A percentile compares a stretch with the other conserved stretches of the same genome.
Evolutionary conservation across 768 basidiomycete genomes (phyloP).

Genomic region (Hemileccinum rubropunctum): DNA sequence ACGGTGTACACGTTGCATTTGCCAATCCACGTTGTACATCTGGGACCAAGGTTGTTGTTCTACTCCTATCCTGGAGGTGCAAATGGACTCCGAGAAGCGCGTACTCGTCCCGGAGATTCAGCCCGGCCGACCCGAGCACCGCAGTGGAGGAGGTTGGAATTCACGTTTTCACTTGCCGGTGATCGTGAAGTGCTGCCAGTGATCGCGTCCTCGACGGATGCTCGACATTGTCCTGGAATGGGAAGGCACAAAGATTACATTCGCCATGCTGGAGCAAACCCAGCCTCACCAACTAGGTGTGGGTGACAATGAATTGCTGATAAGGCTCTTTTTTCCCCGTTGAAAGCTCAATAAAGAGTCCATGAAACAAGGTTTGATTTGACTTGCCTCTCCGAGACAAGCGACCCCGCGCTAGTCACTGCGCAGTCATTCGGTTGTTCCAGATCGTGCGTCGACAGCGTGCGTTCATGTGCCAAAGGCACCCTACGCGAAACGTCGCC

Average conservation of each 20-base stretch:
- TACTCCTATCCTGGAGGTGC: constrained; percentile 14
- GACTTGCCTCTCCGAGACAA: constrained; percentile 6
- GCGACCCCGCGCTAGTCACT: constrained; percentile 12
- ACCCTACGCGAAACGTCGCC: neutral
- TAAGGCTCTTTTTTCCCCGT: neutral
- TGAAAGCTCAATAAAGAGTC: neutral
- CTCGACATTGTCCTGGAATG: constrained; percentile 10
- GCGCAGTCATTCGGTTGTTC: constrained; percentile 12
- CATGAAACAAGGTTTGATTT: constrained; percentile 6
- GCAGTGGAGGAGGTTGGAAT: constrained; percentile 6
- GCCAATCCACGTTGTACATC: constrained; percentile 20
- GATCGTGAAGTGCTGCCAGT: no score
- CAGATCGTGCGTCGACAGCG: constrained; percentile 16
- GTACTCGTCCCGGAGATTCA: constrained; percentile 4
- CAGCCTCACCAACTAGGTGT: constrained; percentile 24
- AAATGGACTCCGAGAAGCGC: constrained; percentile 17
- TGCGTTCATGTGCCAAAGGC: constrained; percentile 25
- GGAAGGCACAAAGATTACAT: constrained; percentile 9
- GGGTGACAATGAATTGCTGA: constrained; percentile 7
- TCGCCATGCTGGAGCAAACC: constrained; percentile 2
- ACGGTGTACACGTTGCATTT: constrained; percentile 19
- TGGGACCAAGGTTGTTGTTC: neutral
- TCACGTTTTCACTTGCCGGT: constrained; percentile 12
- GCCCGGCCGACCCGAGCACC: constrained; percentile 4
- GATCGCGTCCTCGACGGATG: constrained; percentile 24